A percentile compares a stretch with the other conserved stretches of the same genome.
These are phyloP conservation scores for Ilyonectria robusta DNA, from an alignment of 2,329 filamentous ascomycete species.

Conservation along the genomic window DNA sequence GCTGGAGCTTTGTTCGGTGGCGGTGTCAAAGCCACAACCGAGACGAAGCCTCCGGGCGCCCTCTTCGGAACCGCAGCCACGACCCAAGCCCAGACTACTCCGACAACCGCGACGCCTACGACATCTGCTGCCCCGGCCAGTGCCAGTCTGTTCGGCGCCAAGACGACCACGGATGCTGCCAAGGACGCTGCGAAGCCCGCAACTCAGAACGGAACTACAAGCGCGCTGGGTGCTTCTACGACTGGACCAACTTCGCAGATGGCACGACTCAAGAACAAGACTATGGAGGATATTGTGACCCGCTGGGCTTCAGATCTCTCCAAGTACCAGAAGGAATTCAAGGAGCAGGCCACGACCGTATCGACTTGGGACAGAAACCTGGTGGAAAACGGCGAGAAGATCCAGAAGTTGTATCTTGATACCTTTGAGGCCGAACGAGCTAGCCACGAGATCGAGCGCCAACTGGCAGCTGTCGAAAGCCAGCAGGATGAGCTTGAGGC, in stretches of 20 bases:
- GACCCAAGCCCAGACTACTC: conserved; percentile 37
- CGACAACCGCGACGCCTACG: conserved; percentile 32
- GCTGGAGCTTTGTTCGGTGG: conserved; percentile 45
- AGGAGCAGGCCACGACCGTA: conserved; percentile 88
- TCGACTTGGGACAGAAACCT: conserved; percentile 92
- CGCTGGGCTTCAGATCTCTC: conserved; percentile 95
- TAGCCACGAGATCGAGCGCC: conserved; percentile 93
- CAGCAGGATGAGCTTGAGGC: conserved; percentile 92
- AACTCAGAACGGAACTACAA: conserved; percentile 51
- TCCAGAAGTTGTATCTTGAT: conserved; percentile 91
- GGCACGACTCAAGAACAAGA: conserved; percentile 96
- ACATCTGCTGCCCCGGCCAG: conserved; percentile 51
- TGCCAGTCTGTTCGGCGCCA: conserved; percentile 52
- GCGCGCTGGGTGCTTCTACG: conserved; percentile 78
- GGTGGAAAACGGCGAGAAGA: conserved; percentile 95
- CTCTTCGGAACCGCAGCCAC: conserved; percentile 46
- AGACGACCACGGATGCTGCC: conserved; percentile 49
- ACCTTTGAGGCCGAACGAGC: conserved; percentile 96
- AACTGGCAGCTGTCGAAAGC: conserved; percentile 89
- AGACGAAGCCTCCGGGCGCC: conserved; percentile 44
- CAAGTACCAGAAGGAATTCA: conserved; percentile 98
- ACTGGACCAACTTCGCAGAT: conserved; percentile 86
- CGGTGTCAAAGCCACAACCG: conserved; percentile 40
- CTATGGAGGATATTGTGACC: conserved; percentile 98
- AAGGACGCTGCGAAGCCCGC: conserved; percentile 50